Base-by-base conservation (phyloP, 257 asterid species). In the Leptodermis oblonga region DNA sequence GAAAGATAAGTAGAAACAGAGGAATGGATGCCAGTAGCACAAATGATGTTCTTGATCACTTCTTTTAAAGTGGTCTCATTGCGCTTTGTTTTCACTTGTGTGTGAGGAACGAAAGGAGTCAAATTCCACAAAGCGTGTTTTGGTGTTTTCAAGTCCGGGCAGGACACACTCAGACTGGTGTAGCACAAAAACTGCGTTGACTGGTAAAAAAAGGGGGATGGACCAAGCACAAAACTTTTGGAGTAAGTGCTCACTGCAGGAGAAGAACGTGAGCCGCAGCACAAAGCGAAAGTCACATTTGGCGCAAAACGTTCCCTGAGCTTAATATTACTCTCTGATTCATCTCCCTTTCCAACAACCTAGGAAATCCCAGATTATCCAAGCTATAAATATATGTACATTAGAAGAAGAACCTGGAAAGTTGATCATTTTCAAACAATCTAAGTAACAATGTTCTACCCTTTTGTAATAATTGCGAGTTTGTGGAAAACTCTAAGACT, bases 191-290 rank as follows among this genome's bases (percentile, higher is more conserved):
- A n/a, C n/a, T n/a, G n/a, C n/a, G n/a, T n/a, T n/a, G n/a, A n/a
- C n/a, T n/a, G n/a, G n/a, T n/a, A n/a, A n/a, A n/a, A n/a, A n/a
- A n/a, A n/a, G n/a, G n/a, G n/a, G n/a, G n/a, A n/a, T n/a, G n/a
- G n/a, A n/a, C n/a, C n/a, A n/a, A n/a, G n/a, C n/a, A n/a, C n/a
- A n/a, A n/a, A n/a, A n/a, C n/a, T n/a, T n/a, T n/a, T 3, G 52
- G 0, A n/a, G 51, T 2, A 20, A 25, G 2, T 30, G 30, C 87
- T 82, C 74, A 92, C 98, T 11, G 96, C 95, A 1, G 98, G 98
- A 71, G 98, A 92, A 56, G 98, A 90, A 70, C 86, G 94, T 30
- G 96, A 87, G 42, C 95, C 97, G 43, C 92, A 86, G 67, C 97
- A 92, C 70, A 90, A 78, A 65, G 95, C 98, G 69, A 92, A 92